phyloP scores from a whole-genome alignment of 176 grass and related monocot genomes.

The Paspalum vaginatum region DNA sequence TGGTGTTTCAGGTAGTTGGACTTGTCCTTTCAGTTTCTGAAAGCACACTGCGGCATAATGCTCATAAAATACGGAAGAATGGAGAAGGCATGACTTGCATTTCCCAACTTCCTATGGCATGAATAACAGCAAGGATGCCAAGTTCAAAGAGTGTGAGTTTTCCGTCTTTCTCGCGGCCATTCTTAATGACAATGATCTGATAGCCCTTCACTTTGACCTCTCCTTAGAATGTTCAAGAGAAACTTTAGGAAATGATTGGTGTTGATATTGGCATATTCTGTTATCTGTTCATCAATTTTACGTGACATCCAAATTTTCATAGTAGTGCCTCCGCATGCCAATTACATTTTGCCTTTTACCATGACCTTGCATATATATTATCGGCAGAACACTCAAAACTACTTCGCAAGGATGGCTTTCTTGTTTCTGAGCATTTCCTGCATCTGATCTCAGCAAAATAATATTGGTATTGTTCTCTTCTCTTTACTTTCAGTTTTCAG shows the following conservation, averaged over 20 bases:
- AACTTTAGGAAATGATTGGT: conserved; percentile 40
- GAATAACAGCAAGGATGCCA: conserved; percentile 54
- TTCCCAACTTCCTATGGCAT: conserved; percentile 66
- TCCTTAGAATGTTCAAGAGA: conserved; percentile 12
- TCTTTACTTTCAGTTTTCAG: conserved; percentile 8
- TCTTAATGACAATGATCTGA: conserved; percentile 45
- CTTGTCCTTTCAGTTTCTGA: conserved; percentile 37
- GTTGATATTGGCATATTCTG: conserved; percentile 31
- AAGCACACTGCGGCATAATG: conserved; percentile 20
- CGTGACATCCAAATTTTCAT: conserved; percentile 8
- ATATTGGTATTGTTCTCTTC: conserved; percentile 28
- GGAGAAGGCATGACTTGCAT: conserved; percentile 68
- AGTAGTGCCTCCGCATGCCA: conserved; percentile 6
- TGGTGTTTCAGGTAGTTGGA: conserved; percentile 30
- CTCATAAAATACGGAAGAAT: conserved; percentile 52
- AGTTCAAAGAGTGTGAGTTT: conserved; percentile 68
- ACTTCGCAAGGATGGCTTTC: neutral
- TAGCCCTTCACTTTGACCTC: conserved; percentile 40
- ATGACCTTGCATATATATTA: conserved; percentile 2
- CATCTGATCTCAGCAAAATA: neutral
- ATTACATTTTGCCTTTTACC: conserved; percentile 30
- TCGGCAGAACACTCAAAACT: neutral
- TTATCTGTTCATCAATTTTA: conserved; percentile 42
- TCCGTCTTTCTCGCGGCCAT: conserved; percentile 24
- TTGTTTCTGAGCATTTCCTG: neutral